These are phyloP conservation scores for Echium plantagineum DNA, from an alignment of 257 asterid species.

Conservation along the genomic window DNA sequence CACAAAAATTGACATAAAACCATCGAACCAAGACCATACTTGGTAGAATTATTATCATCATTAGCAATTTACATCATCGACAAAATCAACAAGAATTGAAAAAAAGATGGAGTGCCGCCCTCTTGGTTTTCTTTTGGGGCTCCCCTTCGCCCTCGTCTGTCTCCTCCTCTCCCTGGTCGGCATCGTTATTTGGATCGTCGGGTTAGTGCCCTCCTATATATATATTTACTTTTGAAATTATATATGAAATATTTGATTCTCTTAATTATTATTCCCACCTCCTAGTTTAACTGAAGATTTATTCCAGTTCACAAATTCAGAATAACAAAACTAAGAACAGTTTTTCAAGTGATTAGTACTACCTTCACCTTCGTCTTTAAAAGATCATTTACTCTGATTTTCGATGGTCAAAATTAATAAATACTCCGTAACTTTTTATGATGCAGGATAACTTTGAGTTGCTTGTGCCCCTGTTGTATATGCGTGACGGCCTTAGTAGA, in stretches of 20 bases:
- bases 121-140: slow-evolving; percentile 43
- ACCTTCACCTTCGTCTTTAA: no score
- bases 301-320: no score
- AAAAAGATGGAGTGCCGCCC: slow-evolving; percentile 46
- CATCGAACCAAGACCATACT: slow-evolving; percentile 76
- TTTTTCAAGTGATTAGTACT: no score
- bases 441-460: slow-evolving; percentile 33
- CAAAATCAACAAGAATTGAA: slow-evolving; percentile 27
- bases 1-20: slow-evolving; percentile 70
- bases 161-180: slow-evolving; percentile 45
- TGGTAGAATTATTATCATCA: background rate
- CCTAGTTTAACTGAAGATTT: no score
- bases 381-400: no score
- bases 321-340: no score
- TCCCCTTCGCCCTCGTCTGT: slow-evolving; percentile 50
- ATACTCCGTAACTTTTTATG: background rate
- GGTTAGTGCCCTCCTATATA: slow-evolving; percentile 17
- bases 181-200: slow-evolving; percentile 42
- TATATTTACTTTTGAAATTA: no score
- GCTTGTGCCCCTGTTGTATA: slow-evolving; percentile 54
- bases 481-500: slow-evolving; percentile 54
- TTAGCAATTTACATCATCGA: background rate
- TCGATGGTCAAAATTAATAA: no score
- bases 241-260: no score
- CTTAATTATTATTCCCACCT: no score